Evolutionary conservation across 805 yeast species (phyloP).

Genomic region (Kluyveromyces siamensis): DNA sequence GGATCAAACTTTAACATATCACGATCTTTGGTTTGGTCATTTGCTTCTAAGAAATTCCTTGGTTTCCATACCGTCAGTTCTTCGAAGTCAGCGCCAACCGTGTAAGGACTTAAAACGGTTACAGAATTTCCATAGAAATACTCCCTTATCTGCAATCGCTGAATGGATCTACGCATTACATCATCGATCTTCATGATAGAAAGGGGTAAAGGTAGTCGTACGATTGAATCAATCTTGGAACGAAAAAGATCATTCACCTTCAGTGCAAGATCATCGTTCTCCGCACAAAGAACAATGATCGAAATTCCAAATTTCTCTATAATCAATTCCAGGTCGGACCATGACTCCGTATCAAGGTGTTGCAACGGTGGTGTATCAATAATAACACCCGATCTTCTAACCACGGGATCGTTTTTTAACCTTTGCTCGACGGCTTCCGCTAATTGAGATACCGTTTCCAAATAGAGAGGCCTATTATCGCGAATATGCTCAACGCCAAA

Average conservation of each 20-base stretch:
- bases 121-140: constrained; percentile 77
- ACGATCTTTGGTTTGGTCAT: constrained; percentile 12
- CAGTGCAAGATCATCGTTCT: constrained; percentile 8
- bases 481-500: constrained; percentile 59
- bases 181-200: constrained; percentile 75
- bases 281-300: constrained; percentile 14
- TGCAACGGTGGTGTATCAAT: constrained; percentile 24
- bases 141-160: constrained; percentile 70
- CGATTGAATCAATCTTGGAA: constrained; percentile 17
- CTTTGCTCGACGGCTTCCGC: constrained; percentile 36
- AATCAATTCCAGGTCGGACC: constrained; percentile 11
- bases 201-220: constrained; percentile 62
- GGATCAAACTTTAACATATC: constrained; percentile 21
- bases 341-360: constrained; percentile 11
- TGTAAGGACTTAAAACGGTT: constrained; percentile 72
- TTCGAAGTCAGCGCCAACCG: constrained; percentile 60
- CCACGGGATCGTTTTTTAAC: constrained; percentile 18
- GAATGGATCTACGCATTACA: constrained; percentile 55
- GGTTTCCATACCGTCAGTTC: constrained; percentile 60
- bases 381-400: constrained; percentile 27
- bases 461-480: constrained; percentile 45
- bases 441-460: constrained; percentile 38
- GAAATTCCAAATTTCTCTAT: constrained; percentile 16
- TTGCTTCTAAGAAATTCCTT: constrained; percentile 15
- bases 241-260: constrained; percentile 13